Percentiles rank a stretch among this genome's conserved stretches.
These are phyloP conservation scores for Ilyonectria sp. DNA, from an alignment of 2,329 filamentous ascomycete genomes.

Conservation along the genomic window DNA sequence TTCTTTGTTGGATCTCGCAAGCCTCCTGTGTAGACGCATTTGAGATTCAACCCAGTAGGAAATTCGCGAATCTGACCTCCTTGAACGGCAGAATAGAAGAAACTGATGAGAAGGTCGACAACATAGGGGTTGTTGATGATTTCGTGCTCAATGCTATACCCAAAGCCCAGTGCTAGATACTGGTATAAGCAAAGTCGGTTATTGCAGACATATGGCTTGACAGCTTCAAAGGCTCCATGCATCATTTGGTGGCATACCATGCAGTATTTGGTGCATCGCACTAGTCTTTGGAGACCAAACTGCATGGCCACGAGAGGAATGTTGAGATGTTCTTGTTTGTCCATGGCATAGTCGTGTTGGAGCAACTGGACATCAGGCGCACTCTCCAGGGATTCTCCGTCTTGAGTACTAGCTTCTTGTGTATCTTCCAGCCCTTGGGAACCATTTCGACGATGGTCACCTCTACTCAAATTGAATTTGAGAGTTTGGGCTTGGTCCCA, in stretches of 20 bases:
- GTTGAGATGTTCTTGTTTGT: conserved; percentile 57
- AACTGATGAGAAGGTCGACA: conserved; percentile 86
- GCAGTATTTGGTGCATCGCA: conserved; percentile 89
- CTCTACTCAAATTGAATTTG: conserved; percentile 31
- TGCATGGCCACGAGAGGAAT: conserved; percentile 77
- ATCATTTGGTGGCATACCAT: conserved; percentile 85
- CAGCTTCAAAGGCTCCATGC: conserved; percentile 74
- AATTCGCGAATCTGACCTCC: conserved; percentile 59
- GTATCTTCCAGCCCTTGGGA: not conserved
- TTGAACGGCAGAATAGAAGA: conserved; percentile 78
- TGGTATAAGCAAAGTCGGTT: conserved; percentile 86
- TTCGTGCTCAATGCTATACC: conserved; percentile 88
- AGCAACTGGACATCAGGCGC: conserved; percentile 36
- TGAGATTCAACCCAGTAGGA: conserved; percentile 60
- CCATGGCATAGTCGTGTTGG: conserved; percentile 50
- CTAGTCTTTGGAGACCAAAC: conserved; percentile 82
- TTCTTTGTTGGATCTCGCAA: not conserved
- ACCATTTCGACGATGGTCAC: conserved; percentile 9
- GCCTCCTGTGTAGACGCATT: conserved; percentile 44
- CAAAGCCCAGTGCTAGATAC: conserved; percentile 89
- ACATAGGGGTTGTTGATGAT: conserved; percentile 84
- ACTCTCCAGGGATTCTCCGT: conserved; percentile 13
- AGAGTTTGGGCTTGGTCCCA: conserved; percentile 67
- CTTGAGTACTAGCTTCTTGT: not conserved
- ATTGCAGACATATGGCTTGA: conserved; percentile 86